Base-by-base conservation (phyloP, 1,284 basidiomycete species). In the Salmacisia buchloeana region DNA sequence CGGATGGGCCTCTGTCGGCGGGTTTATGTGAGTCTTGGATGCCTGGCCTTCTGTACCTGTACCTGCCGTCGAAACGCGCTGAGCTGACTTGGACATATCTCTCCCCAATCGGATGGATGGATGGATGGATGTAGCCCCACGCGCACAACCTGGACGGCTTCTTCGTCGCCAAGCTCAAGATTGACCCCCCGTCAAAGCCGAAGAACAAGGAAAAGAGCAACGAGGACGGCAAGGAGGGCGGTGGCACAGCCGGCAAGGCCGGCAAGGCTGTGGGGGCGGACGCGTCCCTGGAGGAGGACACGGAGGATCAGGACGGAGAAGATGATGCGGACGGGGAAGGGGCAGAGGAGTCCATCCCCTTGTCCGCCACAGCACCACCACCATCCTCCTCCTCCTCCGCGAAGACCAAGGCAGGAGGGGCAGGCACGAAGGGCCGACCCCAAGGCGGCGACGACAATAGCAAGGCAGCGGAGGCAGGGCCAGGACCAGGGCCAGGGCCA, bases 91-190 rank as follows among this genome's bases (percentile, higher is more conserved):
- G n/a, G n/a, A n/a, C n/a, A n/a, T n/a, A n/a, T n/a, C n/a, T n/a
- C n/a, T n/a, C n/a, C n/a, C n/a, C n/a, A n/a, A n/a, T n/a, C n/a
- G n/a, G n/a, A n/a, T n/a, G n/a, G n/a, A n/a, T n/a, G n/a, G n/a
- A n/a, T n/a, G n/a, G n/a, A n/a, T n/a, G n/a, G n/a, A n/a, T n/a
- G 36, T 38, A 63, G 46, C 76, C 79, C 15, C 77, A 81, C 61
- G 80, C 80, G 21, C 80, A 81, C 71, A 81, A 82, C 73, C 91
- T 98, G 90, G 96, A 99, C 81, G 96, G 96, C 2, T 99, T 99
- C 85, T 99, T 87, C 81, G 93, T 98, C 62, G 94, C 94, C 69
- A 98, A 98, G 82, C 91, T 99, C 84, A 96, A 92, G 82, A 88
- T 98, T 25, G 70, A 71, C 56, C 72, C 74, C 12, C 57, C 33